Evolutionary conservation across 2,329 filamentous ascomycete species (phyloP).

Genomic region (Chaetomium strumarium): DNA sequence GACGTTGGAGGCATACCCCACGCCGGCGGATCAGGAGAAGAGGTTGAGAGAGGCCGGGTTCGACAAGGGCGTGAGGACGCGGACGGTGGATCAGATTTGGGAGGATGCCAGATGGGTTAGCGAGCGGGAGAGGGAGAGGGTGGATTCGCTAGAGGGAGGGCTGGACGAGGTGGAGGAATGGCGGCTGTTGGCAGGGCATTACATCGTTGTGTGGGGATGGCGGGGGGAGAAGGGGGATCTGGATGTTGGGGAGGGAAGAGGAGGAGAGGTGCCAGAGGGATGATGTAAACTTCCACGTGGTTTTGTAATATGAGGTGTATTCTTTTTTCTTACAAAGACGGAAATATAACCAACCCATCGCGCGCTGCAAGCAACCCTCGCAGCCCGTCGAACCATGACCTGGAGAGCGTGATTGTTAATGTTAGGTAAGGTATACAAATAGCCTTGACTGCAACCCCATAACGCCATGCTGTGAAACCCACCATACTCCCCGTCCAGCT

Average conservation of each 20-base stretch:
- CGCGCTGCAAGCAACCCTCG: too few species aligned
- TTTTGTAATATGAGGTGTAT: background rate
- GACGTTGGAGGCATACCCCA: constrained; percentile 67
- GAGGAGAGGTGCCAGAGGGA: background rate
- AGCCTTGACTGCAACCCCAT: too few species aligned
- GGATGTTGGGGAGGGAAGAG: constrained; percentile 3
- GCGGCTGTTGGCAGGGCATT: constrained; percentile 79
- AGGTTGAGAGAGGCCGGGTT: constrained; percentile 66
- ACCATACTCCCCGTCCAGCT: too few species aligned
- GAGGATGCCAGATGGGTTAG: constrained; percentile 58
- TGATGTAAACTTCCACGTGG: background rate
- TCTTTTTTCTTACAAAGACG: too few species aligned
- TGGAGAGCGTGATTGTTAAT: too few species aligned
- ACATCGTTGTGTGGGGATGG: constrained; percentile 86
- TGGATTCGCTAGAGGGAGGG: constrained; percentile 73
- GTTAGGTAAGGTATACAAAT: too few species aligned
- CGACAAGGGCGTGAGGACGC: background rate
- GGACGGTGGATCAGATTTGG: constrained; percentile 52
- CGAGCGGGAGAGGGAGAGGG: constrained; percentile 66
- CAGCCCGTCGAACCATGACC: too few species aligned
- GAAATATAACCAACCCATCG: too few species aligned
- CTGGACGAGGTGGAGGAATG: constrained; percentile 96
- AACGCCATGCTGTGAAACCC: too few species aligned
- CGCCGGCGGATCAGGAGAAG: constrained; percentile 59
- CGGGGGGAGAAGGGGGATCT: constrained; percentile 42